Conservation (phyloP, 2,329 filamentous ascomycete species). For the Arthrobotrys pseudoclavata region DNA sequence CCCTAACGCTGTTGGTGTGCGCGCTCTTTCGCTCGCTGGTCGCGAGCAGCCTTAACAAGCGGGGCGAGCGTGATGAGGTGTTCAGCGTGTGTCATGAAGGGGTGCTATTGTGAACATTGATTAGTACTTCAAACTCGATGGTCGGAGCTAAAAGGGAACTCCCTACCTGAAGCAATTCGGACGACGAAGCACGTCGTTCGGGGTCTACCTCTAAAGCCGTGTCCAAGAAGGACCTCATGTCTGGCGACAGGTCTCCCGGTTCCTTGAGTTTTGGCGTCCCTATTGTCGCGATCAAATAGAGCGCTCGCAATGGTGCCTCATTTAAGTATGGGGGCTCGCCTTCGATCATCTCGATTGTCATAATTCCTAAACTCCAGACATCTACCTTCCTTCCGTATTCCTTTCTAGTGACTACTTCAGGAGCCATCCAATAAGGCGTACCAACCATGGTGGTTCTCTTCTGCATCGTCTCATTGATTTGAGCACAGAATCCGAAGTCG, state of each 20-base stretch:
- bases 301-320: constrained; percentile 89
- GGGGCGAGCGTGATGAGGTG: constrained; percentile 83
- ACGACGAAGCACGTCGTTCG: constrained; percentile 93
- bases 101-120: constrained; percentile 72
- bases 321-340: constrained; percentile 97
- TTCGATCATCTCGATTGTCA: constrained; percentile 99
- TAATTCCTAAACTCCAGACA: constrained; percentile 98
- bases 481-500: constrained; percentile 98
- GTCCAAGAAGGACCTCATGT: constrained; percentile 91
- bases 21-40: constrained; percentile 83
- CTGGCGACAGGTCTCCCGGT: constrained; percentile 81
- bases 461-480: constrained; percentile 96
- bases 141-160: constrained; percentile 32
- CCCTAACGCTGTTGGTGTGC: constrained; percentile 52
- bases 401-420: constrained; percentile 95
- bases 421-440: constrained; percentile 99
- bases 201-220: constrained; percentile 97
- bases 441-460: constrained; percentile 99
- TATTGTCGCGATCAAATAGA: constrained; percentile 97
- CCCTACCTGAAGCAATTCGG: constrained; percentile 90
- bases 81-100: constrained; percentile 83
- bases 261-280: constrained; percentile 96
- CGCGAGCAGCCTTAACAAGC: constrained; percentile 85
- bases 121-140: constrained; percentile 55
- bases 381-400: constrained; percentile 99